These are phyloP conservation scores for Dioscorea zingiberensis DNA, from an alignment of 106 monocot species.

Conservation along the genomic window DNA sequence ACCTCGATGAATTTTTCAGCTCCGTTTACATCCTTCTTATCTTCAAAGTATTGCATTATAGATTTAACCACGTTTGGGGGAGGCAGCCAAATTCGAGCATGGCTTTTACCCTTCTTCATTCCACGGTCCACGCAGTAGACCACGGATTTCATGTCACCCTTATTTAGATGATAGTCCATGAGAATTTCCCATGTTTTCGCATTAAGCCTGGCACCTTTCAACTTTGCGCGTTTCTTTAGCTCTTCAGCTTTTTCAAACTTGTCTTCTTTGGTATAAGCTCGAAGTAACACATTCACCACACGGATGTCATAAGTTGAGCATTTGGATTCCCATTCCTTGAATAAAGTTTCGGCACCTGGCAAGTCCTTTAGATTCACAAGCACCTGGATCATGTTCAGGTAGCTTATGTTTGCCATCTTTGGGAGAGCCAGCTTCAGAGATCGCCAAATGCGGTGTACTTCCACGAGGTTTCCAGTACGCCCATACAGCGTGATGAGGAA, in stretches of 20 bases:
- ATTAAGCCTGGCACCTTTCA: slow-evolving; percentile 55
- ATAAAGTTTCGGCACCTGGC: slow-evolving; percentile 73
- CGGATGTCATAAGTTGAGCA: slow-evolving; percentile 70
- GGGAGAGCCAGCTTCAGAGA: slow-evolving; percentile 58
- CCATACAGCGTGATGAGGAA: slow-evolving; percentile 91
- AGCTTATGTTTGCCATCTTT: slow-evolving; percentile 86
- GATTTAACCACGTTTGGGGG: slow-evolving; percentile 22
- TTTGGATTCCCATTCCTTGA: slow-evolving; percentile 93
- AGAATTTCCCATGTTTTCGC: slow-evolving; percentile 92
- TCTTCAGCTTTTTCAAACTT: slow-evolving; percentile 61
- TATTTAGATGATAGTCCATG: slow-evolving; percentile 66
- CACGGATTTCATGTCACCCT: slow-evolving; percentile 56
- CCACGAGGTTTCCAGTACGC: slow-evolving; percentile 62
- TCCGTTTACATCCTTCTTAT: slow-evolving; percentile 44
- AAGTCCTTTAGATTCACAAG: slow-evolving; percentile 83
- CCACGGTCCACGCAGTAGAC: slow-evolving; percentile 56
- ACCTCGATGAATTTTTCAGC: slow-evolving; percentile 69
- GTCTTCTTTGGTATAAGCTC: slow-evolving; percentile 60
- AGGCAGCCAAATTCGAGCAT: slow-evolving; percentile 71
- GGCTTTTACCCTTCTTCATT: slow-evolving; percentile 55
- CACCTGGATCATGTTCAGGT: slow-evolving; percentile 91
- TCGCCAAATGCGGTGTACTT: slow-evolving; percentile 88
- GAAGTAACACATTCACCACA: slow-evolving; percentile 66
- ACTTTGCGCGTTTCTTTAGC: slow-evolving; percentile 53
- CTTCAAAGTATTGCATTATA: slow-evolving; percentile 68